Evolutionary conservation across 768 basidiomycete genomes (phyloP), one percentile per base, ranked within the genome.

Genomic region (Pleurotus ostreatus): DNA sequence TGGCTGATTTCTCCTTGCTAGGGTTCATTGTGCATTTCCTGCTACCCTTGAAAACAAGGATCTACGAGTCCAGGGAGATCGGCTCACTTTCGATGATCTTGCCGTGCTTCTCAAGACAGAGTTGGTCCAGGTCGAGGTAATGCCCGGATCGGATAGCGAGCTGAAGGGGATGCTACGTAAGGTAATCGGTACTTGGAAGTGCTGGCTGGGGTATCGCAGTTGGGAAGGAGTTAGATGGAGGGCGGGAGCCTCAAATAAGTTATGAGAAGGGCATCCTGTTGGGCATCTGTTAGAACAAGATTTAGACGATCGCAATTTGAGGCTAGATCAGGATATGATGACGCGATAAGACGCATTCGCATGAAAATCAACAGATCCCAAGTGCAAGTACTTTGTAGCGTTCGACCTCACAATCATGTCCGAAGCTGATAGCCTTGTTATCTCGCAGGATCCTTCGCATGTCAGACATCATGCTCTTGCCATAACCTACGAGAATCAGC

Each of bases 381-480:
- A 34, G 3, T 34, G 8, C 8, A 25, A 30, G 3, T 30, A 1
- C 8, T 30, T 2, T 8, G 30, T 34, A 34, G 3, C 30, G 8
- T 34, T 34, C 2, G 30, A 9, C 30, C 30, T 34, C 30, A 11
- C 30, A 34, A 34, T 34, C 9, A 49, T 49, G 48, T 38, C 48
- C 3, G 26, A 26, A 34, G 26, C 71, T 7, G 85, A 87, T 61
- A 67, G 70, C 8, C 77, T 89, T 15, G 80, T 89, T 4, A 70
- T 70, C 26, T 89, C 87, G 13, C 65, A 70, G 2, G 83, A 88
- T 69, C 84, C 84, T 20, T 71, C 78, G 22, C 86, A 88, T 67
- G 86, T 86, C 61, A 61, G 80, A 11, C 41, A 16, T 46, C 23
- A 9, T 54, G 15, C 41, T 43, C 25, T 26, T 51, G 15, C 4